A percentile compares a stretch with the other conserved stretches of the same genome.
phyloP scores from a whole-genome alignment of 2,329 filamentous ascomycete species.

The Hawksworthiomyces lignivorus region DNA sequence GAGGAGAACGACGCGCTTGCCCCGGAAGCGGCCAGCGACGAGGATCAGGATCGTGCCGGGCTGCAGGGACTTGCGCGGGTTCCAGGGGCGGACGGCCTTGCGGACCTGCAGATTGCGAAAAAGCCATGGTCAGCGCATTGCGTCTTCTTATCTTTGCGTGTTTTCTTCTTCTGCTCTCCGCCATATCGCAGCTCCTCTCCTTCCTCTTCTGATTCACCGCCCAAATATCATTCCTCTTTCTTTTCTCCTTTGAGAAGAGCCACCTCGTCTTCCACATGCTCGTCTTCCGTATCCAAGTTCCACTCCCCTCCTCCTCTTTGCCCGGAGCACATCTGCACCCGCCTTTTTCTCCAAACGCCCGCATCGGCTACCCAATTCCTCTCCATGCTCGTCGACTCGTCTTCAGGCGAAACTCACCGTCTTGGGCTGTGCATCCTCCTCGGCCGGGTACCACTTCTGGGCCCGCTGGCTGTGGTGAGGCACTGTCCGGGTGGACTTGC shows the following conservation, averaged over 20 bases:
- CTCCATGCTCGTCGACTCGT: no score
- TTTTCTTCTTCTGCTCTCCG: no score
- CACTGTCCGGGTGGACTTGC: slow-evolving; percentile 80
- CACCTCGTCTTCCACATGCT: no score
- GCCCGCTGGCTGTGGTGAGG: slow-evolving; percentile 85
- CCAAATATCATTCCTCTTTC: no score
- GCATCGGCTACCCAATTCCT: no score
- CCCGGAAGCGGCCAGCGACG: slow-evolving; percentile 97
- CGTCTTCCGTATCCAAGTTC: background rate
- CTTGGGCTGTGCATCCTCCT: slow-evolving; percentile 82
- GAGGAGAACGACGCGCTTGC: slow-evolving; percentile 98
- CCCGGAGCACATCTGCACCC: background rate
- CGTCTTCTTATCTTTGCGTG: background rate
- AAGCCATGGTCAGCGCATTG: slow-evolving; percentile 6
- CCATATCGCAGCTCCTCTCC: no score
- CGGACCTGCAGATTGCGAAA: slow-evolving; percentile 58
- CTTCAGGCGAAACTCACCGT: slow-evolving; percentile 87
- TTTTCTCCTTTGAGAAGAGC: no score
- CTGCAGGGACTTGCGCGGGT: slow-evolving; percentile 80
- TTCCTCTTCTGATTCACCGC: no score
- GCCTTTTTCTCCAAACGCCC: background rate
- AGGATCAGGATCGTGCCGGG: slow-evolving; percentile 97
- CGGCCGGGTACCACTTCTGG: slow-evolving; percentile 97
- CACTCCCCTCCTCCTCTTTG: background rate
- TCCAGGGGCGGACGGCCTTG: slow-evolving; percentile 84